phyloP scores from a whole-genome alignment of 129 eudicot genomes.

The Flaveria brownii region DNA sequence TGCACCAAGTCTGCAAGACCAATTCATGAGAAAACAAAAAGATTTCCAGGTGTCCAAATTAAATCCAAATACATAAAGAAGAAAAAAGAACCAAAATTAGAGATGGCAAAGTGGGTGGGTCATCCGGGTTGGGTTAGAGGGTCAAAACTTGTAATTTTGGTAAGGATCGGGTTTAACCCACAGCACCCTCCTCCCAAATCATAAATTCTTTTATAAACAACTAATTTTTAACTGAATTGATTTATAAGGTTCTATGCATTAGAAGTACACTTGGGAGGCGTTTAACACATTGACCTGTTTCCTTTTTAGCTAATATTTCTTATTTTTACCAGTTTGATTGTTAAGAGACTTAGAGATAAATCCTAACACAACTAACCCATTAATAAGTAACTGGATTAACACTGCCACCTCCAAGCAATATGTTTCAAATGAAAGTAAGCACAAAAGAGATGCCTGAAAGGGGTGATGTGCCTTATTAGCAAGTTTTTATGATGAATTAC shows the following conservation, averaged over 20 bases:
- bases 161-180: background rate
- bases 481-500: conserved; percentile 15
- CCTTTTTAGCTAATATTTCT: no score
- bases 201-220: background rate
- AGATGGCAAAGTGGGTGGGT: background rate
- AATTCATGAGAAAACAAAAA: conserved; percentile 22
- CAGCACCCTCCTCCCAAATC: background rate
- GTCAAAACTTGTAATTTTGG: background rate
- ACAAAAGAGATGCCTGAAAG: background rate
- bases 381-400: background rate
- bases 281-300: no score
- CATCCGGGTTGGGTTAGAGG: background rate
- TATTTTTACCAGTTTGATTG: no score
- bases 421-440: background rate
- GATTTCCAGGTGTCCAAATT: conserved; percentile 4
- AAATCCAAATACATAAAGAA: background rate
- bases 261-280: no score
- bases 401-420: background rate
- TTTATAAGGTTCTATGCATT: no score
- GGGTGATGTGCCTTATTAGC: background rate
- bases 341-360: no score
- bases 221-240: no score
- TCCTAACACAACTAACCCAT: no score
- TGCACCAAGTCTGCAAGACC: conserved; percentile 59
- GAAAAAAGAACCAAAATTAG: background rate